Evolutionary conservation across 768 basidiomycete species (phyloP), one percentile per base, ranked within the genome.

Genomic region (Sutorius australiensis): DNA sequence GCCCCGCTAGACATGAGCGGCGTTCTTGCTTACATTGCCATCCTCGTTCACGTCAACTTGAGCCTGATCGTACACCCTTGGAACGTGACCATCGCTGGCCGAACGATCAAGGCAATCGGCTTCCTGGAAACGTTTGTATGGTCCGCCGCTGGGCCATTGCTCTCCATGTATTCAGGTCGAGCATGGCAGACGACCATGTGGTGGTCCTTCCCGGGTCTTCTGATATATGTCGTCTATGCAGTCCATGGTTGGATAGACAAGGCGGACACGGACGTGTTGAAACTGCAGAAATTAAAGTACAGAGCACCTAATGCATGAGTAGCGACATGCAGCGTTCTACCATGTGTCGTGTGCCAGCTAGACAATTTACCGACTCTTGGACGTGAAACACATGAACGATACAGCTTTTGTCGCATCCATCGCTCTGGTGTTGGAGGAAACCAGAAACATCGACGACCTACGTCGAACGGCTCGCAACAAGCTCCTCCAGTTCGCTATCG

Each of bases 261-360:
- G 42, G 77, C 77, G 11, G 73, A 77, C 59, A 67, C 76, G 56
- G 75, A 73, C 31, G 73, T 87, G 17, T 68, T 72, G 1, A 72
- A 75, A 38, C 66, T 87, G 28, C 80, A 86, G 62, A 67, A 64
- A 13, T 67, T 85, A 67, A 78, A 72, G 60, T 87, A 87, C 56
- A 59, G 60, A 8, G 77, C 82, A 10, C 78, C 75, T 24, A 81
- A 84, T 6, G 82, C 83, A 47, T 82, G 62, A 73, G 34, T 16
- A 16, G 21, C 5, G 16, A 27, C 28, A 4, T 24, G 24, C 24
- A 30, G 28, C n/a, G 16, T 27, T 33, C 3, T 3, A n/a, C n/a
- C n/a, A n/a, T n/a, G n/a, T n/a, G 24, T 24, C 24, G 24, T 24
- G 24, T 24, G 24, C 24, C 24, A 24, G 37, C 41, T 14, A 42